A percentile compares a stretch with the other conserved stretches of the same genome.
phyloP scores from a whole-genome alignment of 2,329 filamentous ascomycete genomes.

The Nigrospora oryzae region DNA sequence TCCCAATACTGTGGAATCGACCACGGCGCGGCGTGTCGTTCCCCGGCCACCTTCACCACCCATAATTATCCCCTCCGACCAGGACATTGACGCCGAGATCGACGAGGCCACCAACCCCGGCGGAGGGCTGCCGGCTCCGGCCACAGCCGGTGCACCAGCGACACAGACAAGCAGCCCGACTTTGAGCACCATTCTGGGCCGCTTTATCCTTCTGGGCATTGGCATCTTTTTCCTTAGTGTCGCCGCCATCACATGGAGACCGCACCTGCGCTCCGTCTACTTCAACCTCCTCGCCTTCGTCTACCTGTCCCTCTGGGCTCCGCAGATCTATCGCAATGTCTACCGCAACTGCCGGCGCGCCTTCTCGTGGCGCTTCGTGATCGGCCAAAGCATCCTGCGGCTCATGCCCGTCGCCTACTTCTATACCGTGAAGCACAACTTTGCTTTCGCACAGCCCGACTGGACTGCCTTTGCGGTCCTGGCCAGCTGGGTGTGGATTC shows the following conservation, averaged over 20 bases:
- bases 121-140: conserved; percentile 17
- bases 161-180: conserved; percentile 17
- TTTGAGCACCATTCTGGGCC: conserved; percentile 48
- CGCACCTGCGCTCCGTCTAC: conserved; percentile 44
- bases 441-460: conserved; percentile 69
- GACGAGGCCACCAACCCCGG: conserved; percentile 24
- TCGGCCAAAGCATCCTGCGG: conserved; percentile 73
- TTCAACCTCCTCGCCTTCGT: conserved; percentile 57
- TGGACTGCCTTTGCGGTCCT: conserved; percentile 54
- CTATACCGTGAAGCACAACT: conserved; percentile 68
- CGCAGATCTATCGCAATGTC: conserved; percentile 85
- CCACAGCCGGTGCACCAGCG: conserved; percentile 17
- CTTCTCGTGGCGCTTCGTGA: conserved; percentile 82
- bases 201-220: conserved; percentile 47
- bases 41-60: conserved; percentile 26
- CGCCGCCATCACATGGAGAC: conserved; percentile 53
- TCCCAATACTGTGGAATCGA: conserved; percentile 11
- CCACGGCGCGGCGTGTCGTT: conserved; percentile 11
- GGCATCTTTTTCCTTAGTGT: conserved; percentile 49
- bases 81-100: conserved; percentile 55
- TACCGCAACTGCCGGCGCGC: conserved; percentile 87
- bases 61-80: conserved; percentile 55
- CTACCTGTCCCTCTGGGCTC: conserved; percentile 87
- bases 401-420: conserved; percentile 80
- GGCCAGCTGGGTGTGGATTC: conserved; percentile 77